Percentiles rank a stretch among this genome's conserved stretches.
Evolutionary conservation across 148 eudicot genomes (phyloP).

Genomic region (Drosera capensis): DNA sequence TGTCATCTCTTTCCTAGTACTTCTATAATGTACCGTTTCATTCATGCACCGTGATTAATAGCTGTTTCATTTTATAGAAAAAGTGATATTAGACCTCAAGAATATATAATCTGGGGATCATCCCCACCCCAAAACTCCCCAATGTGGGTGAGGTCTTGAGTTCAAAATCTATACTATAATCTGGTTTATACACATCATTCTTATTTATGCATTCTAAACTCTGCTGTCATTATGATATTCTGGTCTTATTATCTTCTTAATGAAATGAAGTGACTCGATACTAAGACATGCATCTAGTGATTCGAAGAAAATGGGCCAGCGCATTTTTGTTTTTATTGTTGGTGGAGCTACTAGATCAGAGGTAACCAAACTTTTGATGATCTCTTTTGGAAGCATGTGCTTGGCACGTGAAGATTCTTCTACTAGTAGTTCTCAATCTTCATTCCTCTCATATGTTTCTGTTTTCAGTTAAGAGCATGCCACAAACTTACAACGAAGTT

Average conservation of each 20-base stretch:
- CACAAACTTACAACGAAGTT: slow-evolving; percentile 72
- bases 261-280: slow-evolving; percentile 56
- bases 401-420: background rate
- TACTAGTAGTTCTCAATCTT: slow-evolving; percentile 2
- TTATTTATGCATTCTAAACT: background rate
- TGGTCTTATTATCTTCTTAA: slow-evolving; percentile 1
- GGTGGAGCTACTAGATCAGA: slow-evolving; percentile 96
- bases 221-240: background rate
- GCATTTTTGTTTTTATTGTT: slow-evolving; percentile 78
- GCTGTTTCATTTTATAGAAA: too few species aligned
- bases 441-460: background rate
- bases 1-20: too few species aligned
- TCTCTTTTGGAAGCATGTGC: background rate
- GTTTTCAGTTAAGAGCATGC: slow-evolving; percentile 67
- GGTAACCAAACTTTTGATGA: slow-evolving; percentile 26
- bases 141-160: too few species aligned
- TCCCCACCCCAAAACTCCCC: too few species aligned
- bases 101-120: too few species aligned
- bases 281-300: slow-evolving; percentile 84
- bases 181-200: background rate
- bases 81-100: too few species aligned
- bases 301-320: slow-evolving; percentile 67
- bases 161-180: too few species aligned
- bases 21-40: too few species aligned
- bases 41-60: too few species aligned